Base-by-base conservation (phyloP, 1,284 basidiomycete genomes). In the Ceratobasidium sp. region DNA sequence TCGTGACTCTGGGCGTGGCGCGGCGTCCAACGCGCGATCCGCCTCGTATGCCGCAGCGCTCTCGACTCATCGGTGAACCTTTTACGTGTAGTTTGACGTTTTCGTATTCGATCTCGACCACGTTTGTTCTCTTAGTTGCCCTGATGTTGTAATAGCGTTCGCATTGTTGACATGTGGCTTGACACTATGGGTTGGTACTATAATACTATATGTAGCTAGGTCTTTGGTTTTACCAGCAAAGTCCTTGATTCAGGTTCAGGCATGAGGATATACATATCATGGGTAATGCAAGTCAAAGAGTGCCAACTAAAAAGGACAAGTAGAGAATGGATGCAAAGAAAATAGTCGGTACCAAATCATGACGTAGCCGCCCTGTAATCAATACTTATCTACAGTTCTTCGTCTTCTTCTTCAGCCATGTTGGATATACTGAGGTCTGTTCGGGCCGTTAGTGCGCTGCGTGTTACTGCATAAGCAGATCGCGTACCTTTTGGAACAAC, bases 401-500 rank as follows among this genome's bases (percentile, higher is more conserved):
- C 63, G 63, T 67, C 63, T 44, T 63, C 60, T 53, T 67, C 63
- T 23, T 67, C 63, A 1, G 63, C 33, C 63, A 67, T 67, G 18
- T 63, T 63, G 44, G 60, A 63, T 63, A 63, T 23, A 28, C 44
- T 21, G 3, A n/a, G 14, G 36, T 60, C 58, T 63, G n/a, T 8
- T 48, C 44, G 36, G 40, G 40, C 25, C 25, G 40, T 63, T 30
- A 63, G 44, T 30, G 25, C 38, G 61, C 28, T 56, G 12, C 25
- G 44, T 33, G 28, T 66, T 46, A 36, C 23, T 51, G n/a, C 25
- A 14, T 30, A 48, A 33, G 14, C n/a, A 30, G 46, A 48, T 48
- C 18, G 25, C 62, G 48, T 66, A 66, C 62, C 63, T 56, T 56
- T 54, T 8, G 30, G 63, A 25, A 67, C 63, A 0, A 38, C 82